Evolutionary conservation across 495 filamentous ascomycete species (phyloP), one percentile per base, ranked within the genome.

Genomic region (Clohesyomyces aquaticus): DNA sequence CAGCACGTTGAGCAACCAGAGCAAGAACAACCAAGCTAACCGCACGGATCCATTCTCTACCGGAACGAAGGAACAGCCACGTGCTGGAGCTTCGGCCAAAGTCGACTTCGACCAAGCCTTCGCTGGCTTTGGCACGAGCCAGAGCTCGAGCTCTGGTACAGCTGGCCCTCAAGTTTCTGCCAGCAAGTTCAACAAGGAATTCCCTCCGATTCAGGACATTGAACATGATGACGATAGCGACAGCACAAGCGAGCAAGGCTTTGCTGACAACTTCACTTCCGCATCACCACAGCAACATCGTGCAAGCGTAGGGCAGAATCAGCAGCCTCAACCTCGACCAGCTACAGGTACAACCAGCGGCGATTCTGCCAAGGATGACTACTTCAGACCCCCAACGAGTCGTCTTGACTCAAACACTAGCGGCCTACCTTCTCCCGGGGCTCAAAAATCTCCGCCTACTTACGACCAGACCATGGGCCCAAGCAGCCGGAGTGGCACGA

Each of bases 121-220:
- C 74, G 83, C 81, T 26, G 82, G 81, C 57, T 87, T 88, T 69
- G 79, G 79, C 27, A 77, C 78, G 74, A 55, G 23, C 64, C 72
- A 56, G 58, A 75, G 65, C 14, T 35, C 70, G 16, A 58, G 47
- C 16, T 54, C 64, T 21, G 38, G 43, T 11, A 38, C 59, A 18
- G 67, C 63, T 53, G 62, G 66, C 12, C 43, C 65, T 27, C 43
- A 50, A 10, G 63, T 22, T 38, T 75, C 55, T 54, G 23, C 35
- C 8, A 73, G 71, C 22, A 71, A 68, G 4, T 84, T 87, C 59
- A 77, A 84, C 68, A 76, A 83, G n/a, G 94, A 98, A 71, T 98
- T 98, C 76, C 95, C 95, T 32, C 94, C 94, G 1, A 96, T 98
- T 59, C 87, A 87, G 38, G 93, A 96, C 69, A 73, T 96, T 32